phyloP scores from a whole-genome alignment of 106 monocot species.

The Dioscorea zingiberensis region DNA sequence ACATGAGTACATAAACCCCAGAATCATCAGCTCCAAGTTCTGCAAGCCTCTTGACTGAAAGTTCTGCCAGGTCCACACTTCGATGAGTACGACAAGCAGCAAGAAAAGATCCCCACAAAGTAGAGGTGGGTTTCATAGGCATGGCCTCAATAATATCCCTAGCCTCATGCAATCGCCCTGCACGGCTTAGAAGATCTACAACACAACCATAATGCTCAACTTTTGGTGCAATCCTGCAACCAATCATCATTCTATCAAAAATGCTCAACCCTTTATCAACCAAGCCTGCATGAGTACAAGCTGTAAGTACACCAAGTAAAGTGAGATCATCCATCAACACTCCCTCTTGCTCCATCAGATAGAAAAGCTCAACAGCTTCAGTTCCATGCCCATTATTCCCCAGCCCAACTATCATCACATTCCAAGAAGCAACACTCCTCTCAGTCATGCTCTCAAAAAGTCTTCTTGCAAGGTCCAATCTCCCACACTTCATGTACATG shows the following conservation, averaged over 20 bases:
- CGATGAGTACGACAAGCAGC: conserved; percentile 38
- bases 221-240: conserved; percentile 22
- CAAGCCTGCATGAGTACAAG: conserved; percentile 36
- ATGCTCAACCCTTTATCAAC: conserved; percentile 27
- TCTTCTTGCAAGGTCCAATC: conserved; percentile 21
- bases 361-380: conserved; percentile 39
- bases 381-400: conserved; percentile 31
- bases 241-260: conserved; percentile 30
- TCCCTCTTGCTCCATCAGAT: conserved; percentile 33
- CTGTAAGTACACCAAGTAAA: conserved; percentile 25
- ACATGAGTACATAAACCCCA: conserved; percentile 45
- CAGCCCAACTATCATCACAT: conserved; percentile 60
- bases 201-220: conserved; percentile 47
- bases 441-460: conserved; percentile 24
- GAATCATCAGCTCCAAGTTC: conserved; percentile 33
- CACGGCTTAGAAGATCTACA: conserved; percentile 49
- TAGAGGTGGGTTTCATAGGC: conserved; percentile 26
- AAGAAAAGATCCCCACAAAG: conserved; percentile 44
- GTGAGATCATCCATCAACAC: conserved; percentile 40
- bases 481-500: conserved; percentile 75
- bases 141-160: conserved; percentile 19
- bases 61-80: conserved; percentile 34
- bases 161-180: conserved; percentile 33
- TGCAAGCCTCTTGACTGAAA: conserved; percentile 15
- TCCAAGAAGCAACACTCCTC: conserved; percentile 44